Conservation (phyloP, 2,329 filamentous ascomycete genomes). For the Penicillium fuscoglaucum region DNA sequence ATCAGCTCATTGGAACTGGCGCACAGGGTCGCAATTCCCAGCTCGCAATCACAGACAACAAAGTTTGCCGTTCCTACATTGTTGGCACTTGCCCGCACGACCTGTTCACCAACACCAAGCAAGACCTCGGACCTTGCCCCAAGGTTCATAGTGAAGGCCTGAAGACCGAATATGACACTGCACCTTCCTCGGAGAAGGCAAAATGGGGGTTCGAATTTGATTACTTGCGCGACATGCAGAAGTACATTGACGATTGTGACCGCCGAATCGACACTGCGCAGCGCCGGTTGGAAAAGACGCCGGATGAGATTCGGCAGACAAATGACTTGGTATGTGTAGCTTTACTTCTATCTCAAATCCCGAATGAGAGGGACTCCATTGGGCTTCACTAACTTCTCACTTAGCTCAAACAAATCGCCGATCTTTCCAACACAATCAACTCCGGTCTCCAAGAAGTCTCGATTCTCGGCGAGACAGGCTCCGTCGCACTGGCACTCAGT, state of each 20-base stretch:
- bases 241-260: conserved; percentile 97
- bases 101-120: conserved; percentile 99
- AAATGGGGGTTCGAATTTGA: conserved; percentile 92
- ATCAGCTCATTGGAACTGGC: conserved; percentile 76
- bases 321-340: conserved; percentile 66
- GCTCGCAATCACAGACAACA: conserved; percentile 84
- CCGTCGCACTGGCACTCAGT: conserved; percentile 77
- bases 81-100: conserved; percentile 95
- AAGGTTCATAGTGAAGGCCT: conserved; percentile 86
- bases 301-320: conserved; percentile 94
- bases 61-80: conserved; percentile 92
- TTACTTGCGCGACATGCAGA: conserved; percentile 92
- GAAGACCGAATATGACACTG: conserved; percentile 81
- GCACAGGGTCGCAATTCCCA: conserved; percentile 73
- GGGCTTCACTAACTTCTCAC: background rate
- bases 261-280: conserved; percentile 88
- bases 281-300: conserved; percentile 89
- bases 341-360: background rate
- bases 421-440: conserved; percentile 75
- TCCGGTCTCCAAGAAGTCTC: conserved; percentile 82
- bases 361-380: too few species aligned
- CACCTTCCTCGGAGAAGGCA: conserved; percentile 69
- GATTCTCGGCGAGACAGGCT: conserved; percentile 76
- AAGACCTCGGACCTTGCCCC: conserved; percentile 87
- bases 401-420: conserved; percentile 77